These are phyloP conservation scores for Candida glucosophila DNA, from an alignment of 1,139 yeast genomes.

Conservation along the genomic window DNA sequence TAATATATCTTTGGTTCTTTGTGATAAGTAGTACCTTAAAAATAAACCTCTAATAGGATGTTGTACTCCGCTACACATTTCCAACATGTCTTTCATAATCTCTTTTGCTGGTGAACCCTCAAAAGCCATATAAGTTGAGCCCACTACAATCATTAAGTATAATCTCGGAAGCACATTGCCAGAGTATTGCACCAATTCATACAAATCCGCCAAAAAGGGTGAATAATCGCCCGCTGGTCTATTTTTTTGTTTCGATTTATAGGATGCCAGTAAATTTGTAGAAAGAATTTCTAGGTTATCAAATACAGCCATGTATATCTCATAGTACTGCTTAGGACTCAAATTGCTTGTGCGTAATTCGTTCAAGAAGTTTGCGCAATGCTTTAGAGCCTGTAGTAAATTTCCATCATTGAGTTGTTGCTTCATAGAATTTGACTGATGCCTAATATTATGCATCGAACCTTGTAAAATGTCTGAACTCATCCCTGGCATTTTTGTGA, in stretches of 20 bases:
- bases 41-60: slow-evolving; percentile 89
- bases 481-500: too few relatives aligned
- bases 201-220: slow-evolving; percentile 81
- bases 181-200: slow-evolving; percentile 91
- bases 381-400: slow-evolving; percentile 81
- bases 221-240: slow-evolving; percentile 5
- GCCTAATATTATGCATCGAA: slow-evolving; percentile 50
- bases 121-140: slow-evolving; percentile 76
- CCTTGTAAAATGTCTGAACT: slow-evolving; percentile 30
- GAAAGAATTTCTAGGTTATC: slow-evolving; percentile 74
- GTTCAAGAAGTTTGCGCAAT: slow-evolving; percentile 73
- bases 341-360: slow-evolving; percentile 72
- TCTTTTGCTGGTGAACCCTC: slow-evolving; percentile 78
- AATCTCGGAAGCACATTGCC: slow-evolving; percentile 89
- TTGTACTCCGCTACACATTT: slow-evolving; percentile 97
- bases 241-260: slow-evolving; percentile 32
- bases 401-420: slow-evolving; percentile 63
- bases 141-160: slow-evolving; percentile 92
- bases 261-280: slow-evolving; percentile 55
- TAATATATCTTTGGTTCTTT: slow-evolving; percentile 66
- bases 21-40: slow-evolving; percentile 79
- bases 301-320: slow-evolving; percentile 74
- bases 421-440: slow-evolving; percentile 71
- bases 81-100: slow-evolving; percentile 92
- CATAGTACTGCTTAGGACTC: slow-evolving; percentile 91